Conservation (phyloP, 1,139 yeast species). For the Saccharomyces hybrid region DNA sequence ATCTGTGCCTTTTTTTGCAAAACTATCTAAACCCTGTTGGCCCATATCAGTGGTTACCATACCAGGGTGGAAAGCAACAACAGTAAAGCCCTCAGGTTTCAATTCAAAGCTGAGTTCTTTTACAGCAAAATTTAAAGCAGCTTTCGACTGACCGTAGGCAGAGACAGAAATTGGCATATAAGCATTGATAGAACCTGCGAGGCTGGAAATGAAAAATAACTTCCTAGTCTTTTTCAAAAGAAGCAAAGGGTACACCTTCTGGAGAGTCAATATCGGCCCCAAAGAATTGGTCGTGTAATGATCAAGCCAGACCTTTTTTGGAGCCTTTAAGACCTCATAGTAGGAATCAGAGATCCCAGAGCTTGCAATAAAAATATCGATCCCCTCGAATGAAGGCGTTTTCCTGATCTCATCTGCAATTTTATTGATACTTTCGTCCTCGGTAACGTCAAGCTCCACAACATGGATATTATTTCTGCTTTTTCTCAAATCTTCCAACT, state of each 20-base stretch:
- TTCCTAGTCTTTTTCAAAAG: conserved; percentile 15
- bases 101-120: conserved; percentile 25
- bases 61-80: conserved; percentile 33
- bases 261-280: conserved; percentile 23
- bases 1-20: background rate
- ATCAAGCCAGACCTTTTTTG: background rate
- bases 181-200: conserved; percentile 23
- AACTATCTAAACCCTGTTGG: background rate
- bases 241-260: conserved; percentile 22
- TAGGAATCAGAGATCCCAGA: background rate
- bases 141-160: conserved; percentile 35
- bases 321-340: background rate
- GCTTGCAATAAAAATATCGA: background rate
- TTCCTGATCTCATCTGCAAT: background rate
- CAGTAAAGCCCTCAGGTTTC: conserved; percentile 21
- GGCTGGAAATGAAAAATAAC: conserved; percentile 23
- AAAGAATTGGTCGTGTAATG: conserved; percentile 17
- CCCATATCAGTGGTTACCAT: conserved; percentile 31
- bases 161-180: conserved; percentile 8
- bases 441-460: background rate
- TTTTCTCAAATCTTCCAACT: background rate
- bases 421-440: background rate
- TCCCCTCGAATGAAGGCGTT: background rate
- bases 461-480: background rate
- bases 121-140: conserved; percentile 31